Conservation (phyloP, 1,284 basidiomycete genomes). For the Ustilago cynodontis region DNA sequence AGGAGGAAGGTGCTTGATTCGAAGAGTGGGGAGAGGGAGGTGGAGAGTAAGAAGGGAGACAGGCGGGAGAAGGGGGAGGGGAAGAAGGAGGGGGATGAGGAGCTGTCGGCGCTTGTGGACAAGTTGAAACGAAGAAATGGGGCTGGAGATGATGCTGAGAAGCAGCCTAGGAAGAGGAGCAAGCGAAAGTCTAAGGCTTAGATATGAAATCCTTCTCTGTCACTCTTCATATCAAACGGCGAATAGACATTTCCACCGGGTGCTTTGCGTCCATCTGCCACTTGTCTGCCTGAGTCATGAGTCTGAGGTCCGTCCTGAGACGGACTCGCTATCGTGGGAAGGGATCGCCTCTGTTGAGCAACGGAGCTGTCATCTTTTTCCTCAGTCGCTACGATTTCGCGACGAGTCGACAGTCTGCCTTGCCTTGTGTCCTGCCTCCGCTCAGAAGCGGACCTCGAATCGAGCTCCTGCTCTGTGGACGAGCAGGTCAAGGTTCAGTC, state of each 20-base stretch:
- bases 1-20: conserved; percentile 39
- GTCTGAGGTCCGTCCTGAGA: neutral
- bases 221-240: too few species aligned
- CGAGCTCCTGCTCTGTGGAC: too few species aligned
- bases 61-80: neutral
- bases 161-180: conserved; percentile 26
- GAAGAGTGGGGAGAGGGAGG: conserved; percentile 3
- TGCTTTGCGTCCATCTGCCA: too few species aligned
- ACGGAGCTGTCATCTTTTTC: neutral
- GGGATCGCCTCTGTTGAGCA: neutral
- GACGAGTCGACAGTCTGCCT: too few species aligned
- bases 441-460: too few species aligned
- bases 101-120: conserved; percentile 39
- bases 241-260: too few species aligned
- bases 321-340: neutral
- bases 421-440: too few species aligned
- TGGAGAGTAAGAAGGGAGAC: neutral
- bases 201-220: neutral
- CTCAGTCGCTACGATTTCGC: too few species aligned
- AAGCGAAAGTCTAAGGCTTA: conserved; percentile 15
- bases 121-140: conserved; percentile 40
- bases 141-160: neutral
- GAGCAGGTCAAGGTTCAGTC: neutral
- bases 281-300: neutral
- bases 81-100: neutral